Base-by-base conservation (phyloP, 2,329 filamentous ascomycete genomes). In the Penicillium palitans region DNA sequence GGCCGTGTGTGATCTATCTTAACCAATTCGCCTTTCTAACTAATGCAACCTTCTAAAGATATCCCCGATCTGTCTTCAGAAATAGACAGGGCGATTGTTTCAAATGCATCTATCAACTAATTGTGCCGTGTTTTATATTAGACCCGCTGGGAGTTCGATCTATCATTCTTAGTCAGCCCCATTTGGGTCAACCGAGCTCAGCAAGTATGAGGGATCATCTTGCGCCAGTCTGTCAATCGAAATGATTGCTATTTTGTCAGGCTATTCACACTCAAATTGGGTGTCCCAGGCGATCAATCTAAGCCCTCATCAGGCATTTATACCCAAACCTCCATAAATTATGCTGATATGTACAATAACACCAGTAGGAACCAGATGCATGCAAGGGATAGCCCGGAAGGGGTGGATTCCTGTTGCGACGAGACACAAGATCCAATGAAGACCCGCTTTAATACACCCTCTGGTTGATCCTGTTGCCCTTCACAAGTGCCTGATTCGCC, bases 401-500 rank as follows among this genome's bases (percentile, higher is more conserved):
- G 63, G 60, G 55, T 37, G 57, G 40, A 64, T 60, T 68, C 58
- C 60, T 55, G 53, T 61, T 65, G 61, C 63, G 60, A 66, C 61
- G 66, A 68, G 65, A 67, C 61, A 67, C 61, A 60, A 59, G 47
- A 62, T 60, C 60, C 65, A 67, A 66, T 68, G 62, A 58, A 61
- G 63, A 61, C 58, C 63, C 66, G 59, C 65, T 65, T 53, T 35
- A 40, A 52, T 60, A 62, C 58, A 65, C 60, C 65, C 61, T 68
- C 44, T 46, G 57, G 66, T 15, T 54, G 63, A 67, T 66, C 70
- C 58, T 66, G 64, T 67, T 70, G 68, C 68, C 69, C 64, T 69
- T 59, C 31, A 45, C 51, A 55, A 62, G 62, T 61, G 57, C 39
- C 52, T 67, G 66, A 68, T 68, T 68, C 60, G 66, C 51, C 45